A percentile compares a stretch with the other conserved stretches of the same genome.
Conservation (phyloP, 805 yeast species). For the Nakazawaea laoshanensis region DNA sequence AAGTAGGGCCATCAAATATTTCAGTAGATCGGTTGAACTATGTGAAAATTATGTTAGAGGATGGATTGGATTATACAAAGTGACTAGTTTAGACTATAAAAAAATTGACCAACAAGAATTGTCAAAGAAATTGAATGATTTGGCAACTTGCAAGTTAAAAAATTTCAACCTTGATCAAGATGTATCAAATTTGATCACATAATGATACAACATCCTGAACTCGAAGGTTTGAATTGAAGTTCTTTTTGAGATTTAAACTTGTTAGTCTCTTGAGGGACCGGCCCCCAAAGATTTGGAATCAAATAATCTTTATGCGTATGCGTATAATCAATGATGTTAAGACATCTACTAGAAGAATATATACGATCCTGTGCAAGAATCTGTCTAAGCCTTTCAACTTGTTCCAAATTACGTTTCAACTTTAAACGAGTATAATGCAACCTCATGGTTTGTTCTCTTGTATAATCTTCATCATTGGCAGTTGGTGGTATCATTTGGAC, state of each 20-base stretch:
- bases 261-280: conserved; percentile 24
- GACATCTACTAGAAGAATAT: conserved; percentile 55
- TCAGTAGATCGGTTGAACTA: conserved; percentile 67
- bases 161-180: neutral
- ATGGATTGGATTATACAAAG: conserved; percentile 59
- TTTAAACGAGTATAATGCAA: conserved; percentile 29
- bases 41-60: conserved; percentile 61
- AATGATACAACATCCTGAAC: conserved; percentile 21
- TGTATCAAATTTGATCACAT: conserved; percentile 13
- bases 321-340: conserved; percentile 33
- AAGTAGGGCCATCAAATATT: conserved; percentile 33
- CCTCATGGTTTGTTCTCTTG: conserved; percentile 4
- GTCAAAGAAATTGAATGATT: neutral
- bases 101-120: neutral
- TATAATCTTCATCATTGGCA: neutral
- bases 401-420: conserved; percentile 50
- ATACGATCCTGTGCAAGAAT: conserved; percentile 49
- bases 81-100: conserved; percentile 14
- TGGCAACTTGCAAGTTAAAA: neutral
- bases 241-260: conserved; percentile 24
- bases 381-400: conserved; percentile 43
- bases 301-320: conserved; percentile 37
- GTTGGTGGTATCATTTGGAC: too few relatives aligned
- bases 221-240: too few relatives aligned
- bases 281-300: conserved; percentile 36